A percentile compares a stretch with the other conserved stretches of the same genome.
These are phyloP conservation scores for Neurospora cerealis DNA, from an alignment of 495 filamentous ascomycete genomes.

Conservation along the genomic window DNA sequence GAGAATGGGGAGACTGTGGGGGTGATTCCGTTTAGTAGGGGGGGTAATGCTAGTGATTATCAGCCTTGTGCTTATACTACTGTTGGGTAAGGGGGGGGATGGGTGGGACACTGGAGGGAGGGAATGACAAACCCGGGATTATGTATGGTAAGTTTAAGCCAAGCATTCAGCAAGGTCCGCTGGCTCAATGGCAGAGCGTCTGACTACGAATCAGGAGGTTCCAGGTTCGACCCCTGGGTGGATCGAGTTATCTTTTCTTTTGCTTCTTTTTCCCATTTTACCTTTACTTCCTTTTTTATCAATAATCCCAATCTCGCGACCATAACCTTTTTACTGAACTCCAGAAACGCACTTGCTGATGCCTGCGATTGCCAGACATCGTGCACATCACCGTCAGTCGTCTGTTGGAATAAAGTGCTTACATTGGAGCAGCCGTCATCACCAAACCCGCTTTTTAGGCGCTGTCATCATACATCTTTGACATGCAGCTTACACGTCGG, in stretches of 20 bases:
- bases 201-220: neutral
- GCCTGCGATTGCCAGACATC: no score
- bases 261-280: neutral
- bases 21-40: conserved; percentile 3
- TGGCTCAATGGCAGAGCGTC: neutral
- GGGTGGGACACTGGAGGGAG: neutral
- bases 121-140: neutral
- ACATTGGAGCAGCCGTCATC: neutral
- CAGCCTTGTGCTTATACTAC: conserved; percentile 15
- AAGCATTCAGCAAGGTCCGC: neutral
- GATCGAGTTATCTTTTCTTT: neutral
- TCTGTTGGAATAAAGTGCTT: neutral
- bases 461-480: neutral
- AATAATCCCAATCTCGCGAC: no score
- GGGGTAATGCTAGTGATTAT: conserved; percentile 7
- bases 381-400: neutral
- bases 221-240: neutral
- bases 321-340: no score
- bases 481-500: neutral
- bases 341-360: no score
- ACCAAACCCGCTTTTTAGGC: neutral
- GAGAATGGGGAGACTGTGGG: conserved; percentile 8
- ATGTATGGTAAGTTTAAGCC: neutral
- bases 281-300: neutral
- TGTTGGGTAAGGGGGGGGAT: neutral